Conservation (phyloP, 1,139 yeast genomes). For the Pneumocystis canis region DNA sequence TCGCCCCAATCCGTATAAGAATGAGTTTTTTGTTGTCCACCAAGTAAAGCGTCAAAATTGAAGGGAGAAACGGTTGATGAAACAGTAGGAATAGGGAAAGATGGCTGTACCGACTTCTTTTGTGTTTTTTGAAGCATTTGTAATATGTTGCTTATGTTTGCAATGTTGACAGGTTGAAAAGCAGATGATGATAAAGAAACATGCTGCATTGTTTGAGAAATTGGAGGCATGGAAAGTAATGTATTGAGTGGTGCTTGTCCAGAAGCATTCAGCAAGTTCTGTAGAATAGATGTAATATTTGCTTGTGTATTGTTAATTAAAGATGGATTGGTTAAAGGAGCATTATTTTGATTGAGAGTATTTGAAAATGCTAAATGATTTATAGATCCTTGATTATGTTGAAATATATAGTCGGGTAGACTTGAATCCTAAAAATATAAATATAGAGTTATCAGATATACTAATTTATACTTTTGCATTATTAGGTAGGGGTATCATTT, state of each 20-base stretch:
- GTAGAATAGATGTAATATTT: not conserved
- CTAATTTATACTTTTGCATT: not conserved
- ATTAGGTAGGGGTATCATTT: slow-evolving; percentile 8
- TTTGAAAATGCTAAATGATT: not conserved
- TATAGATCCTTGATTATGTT: not conserved
- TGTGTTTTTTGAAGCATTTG: not conserved
- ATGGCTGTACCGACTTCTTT: not conserved
- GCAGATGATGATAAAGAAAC: not conserved
- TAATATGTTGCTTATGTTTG: not conserved
- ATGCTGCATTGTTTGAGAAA: not conserved
- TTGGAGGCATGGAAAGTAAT: not conserved
- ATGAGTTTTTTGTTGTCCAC: not conserved
- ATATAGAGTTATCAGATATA: not conserved
- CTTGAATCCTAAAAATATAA: not conserved
- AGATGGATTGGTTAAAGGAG: not conserved
- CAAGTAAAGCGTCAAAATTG: not conserved
- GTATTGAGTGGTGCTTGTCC: not conserved
- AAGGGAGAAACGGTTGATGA: not conserved
- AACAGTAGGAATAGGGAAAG: not conserved
- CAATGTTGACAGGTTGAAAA: not conserved
- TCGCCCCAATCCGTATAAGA: not conserved
- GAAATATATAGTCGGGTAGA: not conserved
- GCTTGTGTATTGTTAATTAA: not conserved
- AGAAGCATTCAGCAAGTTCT: not conserved
- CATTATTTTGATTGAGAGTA: not conserved